Percentiles rank a stretch among this genome's conserved stretches.
Evolutionary conservation across 495 filamentous ascomycete genomes (phyloP).

Genomic region (Penicillium coffeae): DNA sequence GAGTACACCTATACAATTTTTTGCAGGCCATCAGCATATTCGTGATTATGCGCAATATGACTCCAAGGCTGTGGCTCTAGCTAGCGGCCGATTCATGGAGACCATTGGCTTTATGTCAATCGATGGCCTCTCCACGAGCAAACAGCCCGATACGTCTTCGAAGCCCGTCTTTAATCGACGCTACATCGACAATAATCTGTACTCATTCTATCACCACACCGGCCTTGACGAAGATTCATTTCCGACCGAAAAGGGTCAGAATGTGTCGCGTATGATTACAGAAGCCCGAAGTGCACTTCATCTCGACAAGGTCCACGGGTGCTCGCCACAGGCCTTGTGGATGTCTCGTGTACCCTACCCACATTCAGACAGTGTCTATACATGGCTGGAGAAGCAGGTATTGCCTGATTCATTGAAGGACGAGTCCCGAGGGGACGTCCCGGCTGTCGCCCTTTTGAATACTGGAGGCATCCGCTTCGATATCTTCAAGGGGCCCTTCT

Average conservation of each 20-base stretch:
- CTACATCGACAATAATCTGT: constrained; percentile 95
- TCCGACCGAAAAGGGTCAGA: constrained; percentile 69
- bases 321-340: constrained; percentile 78
- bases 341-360: constrained; percentile 73
- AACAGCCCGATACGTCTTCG: constrained; percentile 31
- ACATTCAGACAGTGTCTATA: constrained; percentile 66
- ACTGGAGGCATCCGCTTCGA: constrained; percentile 92
- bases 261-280: constrained; percentile 69
- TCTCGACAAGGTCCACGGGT: constrained; percentile 74
- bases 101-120: constrained; percentile 96
- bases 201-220: constrained; percentile 79
- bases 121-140: constrained; percentile 54
- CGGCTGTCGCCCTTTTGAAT: constrained; percentile 74
- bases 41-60: constrained; percentile 83
- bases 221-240: constrained; percentile 66
- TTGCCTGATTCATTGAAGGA: constrained; percentile 60
- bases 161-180: constrained; percentile 62
- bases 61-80: constrained; percentile 71
- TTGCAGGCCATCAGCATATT: constrained; percentile 89
- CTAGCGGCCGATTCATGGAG: constrained; percentile 94
- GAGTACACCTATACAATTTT: constrained; percentile 85
- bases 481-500: constrained; percentile 88
- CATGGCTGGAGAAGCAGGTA: constrained; percentile 71
- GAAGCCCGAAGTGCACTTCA: constrained; percentile 63
- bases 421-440: constrained; percentile 40